These are phyloP conservation scores for Globisporangium okanoganense DNA, from an alignment of 352 stramenopile species.

Conservation along the genomic window DNA sequence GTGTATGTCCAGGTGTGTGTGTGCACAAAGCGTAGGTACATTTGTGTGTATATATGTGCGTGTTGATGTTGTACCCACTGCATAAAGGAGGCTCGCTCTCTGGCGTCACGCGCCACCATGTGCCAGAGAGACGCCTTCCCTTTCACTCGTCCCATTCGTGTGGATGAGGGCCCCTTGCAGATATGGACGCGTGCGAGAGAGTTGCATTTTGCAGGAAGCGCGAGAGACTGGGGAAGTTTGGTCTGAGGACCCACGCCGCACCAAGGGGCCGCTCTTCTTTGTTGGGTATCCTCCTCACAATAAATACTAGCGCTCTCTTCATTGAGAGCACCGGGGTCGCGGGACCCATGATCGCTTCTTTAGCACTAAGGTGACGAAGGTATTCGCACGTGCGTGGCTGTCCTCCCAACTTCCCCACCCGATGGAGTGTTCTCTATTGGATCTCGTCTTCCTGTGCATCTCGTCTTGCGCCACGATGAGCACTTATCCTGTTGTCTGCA, in stretches of 20 bases:
- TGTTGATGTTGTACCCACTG: conserved; percentile 1
- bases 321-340: conserved; percentile 59
- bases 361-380: conserved; percentile 66
- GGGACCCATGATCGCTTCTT: conserved; percentile 73
- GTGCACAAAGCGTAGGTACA: no score
- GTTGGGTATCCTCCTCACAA: not conserved
- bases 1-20: conserved; percentile 1
- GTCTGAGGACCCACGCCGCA: conserved; percentile 6
- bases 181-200: conserved; percentile 6
- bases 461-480: conserved; percentile 35
- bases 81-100: conserved; percentile 13
- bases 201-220: not conserved
- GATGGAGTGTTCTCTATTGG: conserved; percentile 3
- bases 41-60: not conserved
- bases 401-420: conserved; percentile 21
- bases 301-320: conserved; percentile 55
- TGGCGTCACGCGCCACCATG: not conserved
- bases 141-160: not conserved
- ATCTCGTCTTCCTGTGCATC: conserved; percentile 5
- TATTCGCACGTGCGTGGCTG: conserved; percentile 27
- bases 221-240: not conserved
- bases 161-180: conserved; percentile 14
- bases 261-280: not conserved
- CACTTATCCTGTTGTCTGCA: conserved; percentile 44
- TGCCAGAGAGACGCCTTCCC: conserved; percentile 5